These are phyloP conservation scores for Fimicolochytrium jonesii DNA, from an alignment of 192 early-diverging fungal species.

Conservation along the genomic window DNA sequence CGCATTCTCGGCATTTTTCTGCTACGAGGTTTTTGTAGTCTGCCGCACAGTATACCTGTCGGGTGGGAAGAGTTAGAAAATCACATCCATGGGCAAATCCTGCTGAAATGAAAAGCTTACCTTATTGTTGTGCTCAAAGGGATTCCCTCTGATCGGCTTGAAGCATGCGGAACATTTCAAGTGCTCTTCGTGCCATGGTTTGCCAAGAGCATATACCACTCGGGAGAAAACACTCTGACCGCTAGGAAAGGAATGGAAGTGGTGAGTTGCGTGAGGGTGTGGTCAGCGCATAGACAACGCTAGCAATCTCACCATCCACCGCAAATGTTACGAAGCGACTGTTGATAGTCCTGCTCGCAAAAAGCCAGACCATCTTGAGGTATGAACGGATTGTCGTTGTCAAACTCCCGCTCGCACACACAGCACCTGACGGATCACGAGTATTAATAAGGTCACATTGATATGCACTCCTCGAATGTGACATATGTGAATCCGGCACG, in stretches of 20 bases:
- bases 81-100: background rate
- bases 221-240: conserved; percentile 56
- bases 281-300: too few species aligned
- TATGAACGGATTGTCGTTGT: conserved; percentile 43
- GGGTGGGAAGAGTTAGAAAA: background rate
- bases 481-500: too few species aligned
- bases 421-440: conserved; percentile 54
- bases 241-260: too few species aligned
- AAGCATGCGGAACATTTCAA: conserved; percentile 27
- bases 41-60: conserved; percentile 58
- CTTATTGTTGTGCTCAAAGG: conserved; percentile 53
- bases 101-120: background rate
- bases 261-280: conserved; percentile 36
- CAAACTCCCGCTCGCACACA: conserved; percentile 47
- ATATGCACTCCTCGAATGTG: background rate
- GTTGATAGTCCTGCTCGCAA: conserved; percentile 58
- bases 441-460: conserved; percentile 42
- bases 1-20: conserved; percentile 65
- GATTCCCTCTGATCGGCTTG: conserved; percentile 28
- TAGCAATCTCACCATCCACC: conserved; percentile 57
- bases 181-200: conserved; percentile 36
- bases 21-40: conserved; percentile 66
- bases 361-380: conserved; percentile 58
- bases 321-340: conserved; percentile 40
- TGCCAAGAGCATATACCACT: conserved; percentile 29